These are phyloP conservation scores for Nannochloropsis oceanica DNA, from an alignment of 108 stramenopile genomes.

Conservation along the genomic window DNA sequence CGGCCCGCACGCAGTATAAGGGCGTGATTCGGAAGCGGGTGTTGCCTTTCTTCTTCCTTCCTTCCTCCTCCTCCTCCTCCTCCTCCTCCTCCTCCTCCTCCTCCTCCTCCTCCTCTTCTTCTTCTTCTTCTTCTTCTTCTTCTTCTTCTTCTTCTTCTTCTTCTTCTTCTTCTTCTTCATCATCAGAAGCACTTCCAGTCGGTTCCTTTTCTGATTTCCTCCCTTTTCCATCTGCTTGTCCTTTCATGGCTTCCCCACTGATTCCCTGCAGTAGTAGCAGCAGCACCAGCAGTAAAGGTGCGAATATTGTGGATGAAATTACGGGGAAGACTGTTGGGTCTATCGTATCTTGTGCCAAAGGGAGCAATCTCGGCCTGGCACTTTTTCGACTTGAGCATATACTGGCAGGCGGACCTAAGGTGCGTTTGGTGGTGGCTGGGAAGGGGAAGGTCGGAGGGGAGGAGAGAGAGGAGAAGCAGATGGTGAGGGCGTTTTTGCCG, in stretches of 20 bases:
- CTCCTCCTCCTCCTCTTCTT: no score
- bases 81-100: not conserved
- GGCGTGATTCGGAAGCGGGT: slow-evolving; percentile 79
- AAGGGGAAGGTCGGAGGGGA: not conserved
- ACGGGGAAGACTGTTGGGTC: not conserved
- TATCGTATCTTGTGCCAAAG: not conserved
- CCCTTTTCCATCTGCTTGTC: not conserved
- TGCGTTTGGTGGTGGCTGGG: not conserved
- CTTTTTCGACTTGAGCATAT: slow-evolving; percentile 9
- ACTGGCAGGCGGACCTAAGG: not conserved
- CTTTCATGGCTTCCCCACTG: not conserved
- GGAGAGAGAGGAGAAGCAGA: not conserved
- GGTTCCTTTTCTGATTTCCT: not conserved
- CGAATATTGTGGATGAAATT: not conserved
- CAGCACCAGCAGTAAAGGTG: not conserved
- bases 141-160: slow-evolving; percentile 26
- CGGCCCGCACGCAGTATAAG: slow-evolving; percentile 79
- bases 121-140: no score
- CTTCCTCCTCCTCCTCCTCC: not conserved
- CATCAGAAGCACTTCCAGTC: not conserved
- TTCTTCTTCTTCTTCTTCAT: not conserved
- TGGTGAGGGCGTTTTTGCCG: slow-evolving; percentile 1
- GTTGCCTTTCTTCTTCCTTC: slow-evolving; percentile 49
- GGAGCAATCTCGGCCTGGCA: slow-evolving; percentile 18
- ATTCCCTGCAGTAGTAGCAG: not conserved